Conservation (phyloP, 2,329 filamentous ascomycete genomes). For the Microsporum canis region DNA sequence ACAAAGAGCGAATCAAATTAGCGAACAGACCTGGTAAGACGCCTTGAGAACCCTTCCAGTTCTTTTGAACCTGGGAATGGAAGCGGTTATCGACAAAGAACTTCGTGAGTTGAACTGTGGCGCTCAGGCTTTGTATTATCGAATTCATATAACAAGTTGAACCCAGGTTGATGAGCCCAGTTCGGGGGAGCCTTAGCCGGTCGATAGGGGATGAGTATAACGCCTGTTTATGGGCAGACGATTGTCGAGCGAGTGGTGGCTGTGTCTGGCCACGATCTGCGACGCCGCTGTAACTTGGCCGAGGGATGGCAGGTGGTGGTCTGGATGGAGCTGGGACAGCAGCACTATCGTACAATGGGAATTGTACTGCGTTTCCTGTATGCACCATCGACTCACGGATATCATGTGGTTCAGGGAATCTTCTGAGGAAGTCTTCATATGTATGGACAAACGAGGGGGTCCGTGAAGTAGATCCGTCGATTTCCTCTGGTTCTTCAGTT, state of each 20-base stretch:
- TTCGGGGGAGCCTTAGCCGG: slow-evolving; percentile 45
- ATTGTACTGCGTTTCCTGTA: slow-evolving; percentile 23
- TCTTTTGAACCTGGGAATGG: slow-evolving; percentile 48
- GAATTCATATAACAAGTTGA: slow-evolving; percentile 89
- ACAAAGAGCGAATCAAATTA: slow-evolving; percentile 50
- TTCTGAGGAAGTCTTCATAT: slow-evolving; percentile 72
- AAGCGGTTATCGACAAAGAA: slow-evolving; percentile 56
- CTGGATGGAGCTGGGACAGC: slow-evolving; percentile 50
- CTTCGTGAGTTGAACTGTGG: slow-evolving; percentile 51
- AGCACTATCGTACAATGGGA: slow-evolving; percentile 25
- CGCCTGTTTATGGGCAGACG: slow-evolving; percentile 34
- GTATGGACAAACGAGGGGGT: slow-evolving; percentile 50
- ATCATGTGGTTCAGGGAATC: slow-evolving; percentile 61
- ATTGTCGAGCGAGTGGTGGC: slow-evolving; percentile 34
- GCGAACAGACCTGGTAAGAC: slow-evolving; percentile 52
- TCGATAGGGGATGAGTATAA: slow-evolving; percentile 35
- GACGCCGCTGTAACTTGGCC: slow-evolving; percentile 71
- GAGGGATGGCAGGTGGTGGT: slow-evolving; percentile 56
- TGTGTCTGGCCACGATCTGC: slow-evolving; percentile 47
- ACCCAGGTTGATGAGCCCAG: slow-evolving; percentile 68
- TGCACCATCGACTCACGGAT: slow-evolving; percentile 47
- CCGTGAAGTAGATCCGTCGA: slow-evolving; percentile 37
- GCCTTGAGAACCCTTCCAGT: slow-evolving; percentile 56
- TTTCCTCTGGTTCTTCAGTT: slow-evolving; percentile 32
- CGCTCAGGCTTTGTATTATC: slow-evolving; percentile 71